Evolutionary conservation across 176 grass and related monocot species (phyloP).

Genomic region (Luzula sylvatica): DNA sequence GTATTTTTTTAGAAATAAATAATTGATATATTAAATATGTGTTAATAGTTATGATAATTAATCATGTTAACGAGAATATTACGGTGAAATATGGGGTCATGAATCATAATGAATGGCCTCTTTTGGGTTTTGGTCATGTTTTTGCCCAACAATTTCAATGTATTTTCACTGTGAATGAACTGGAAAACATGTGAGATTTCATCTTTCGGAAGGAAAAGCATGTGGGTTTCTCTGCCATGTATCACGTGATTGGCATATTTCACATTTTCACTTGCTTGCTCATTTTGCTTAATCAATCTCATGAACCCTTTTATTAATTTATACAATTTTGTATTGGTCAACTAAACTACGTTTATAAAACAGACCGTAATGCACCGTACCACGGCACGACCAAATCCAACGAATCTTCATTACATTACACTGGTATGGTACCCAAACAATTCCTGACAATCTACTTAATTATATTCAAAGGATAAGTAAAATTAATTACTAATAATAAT

Average conservation of each 20-base stretch:
- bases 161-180: neutral
- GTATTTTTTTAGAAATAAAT: too few species aligned
- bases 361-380: slow-evolving; percentile 6
- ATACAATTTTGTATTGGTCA: neutral
- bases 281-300: neutral
- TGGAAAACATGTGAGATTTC: neutral
- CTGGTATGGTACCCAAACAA: neutral
- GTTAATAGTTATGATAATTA: too few species aligned
- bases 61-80: too few species aligned
- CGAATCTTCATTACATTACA: neutral
- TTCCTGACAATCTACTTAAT: slow-evolving; percentile 4
- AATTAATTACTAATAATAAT: neutral
- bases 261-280: neutral
- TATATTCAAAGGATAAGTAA: too few species aligned
- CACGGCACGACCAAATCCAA: slow-evolving; percentile 4
- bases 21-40: too few species aligned
- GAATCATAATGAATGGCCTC: too few species aligned
- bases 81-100: too few species aligned
- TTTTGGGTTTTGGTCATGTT: too few species aligned
- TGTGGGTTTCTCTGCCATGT: too few species aligned
- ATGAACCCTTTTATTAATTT: neutral
- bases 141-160: too few species aligned
- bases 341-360: neutral
- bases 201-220: too few species aligned
- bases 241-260: slow-evolving; percentile 6